Percentiles rank a stretch among this genome's conserved stretches.
These are phyloP conservation scores for Apiotrichum gracile DNA, from an alignment of 1,284 basidiomycete genomes.

Conservation along the genomic window DNA sequence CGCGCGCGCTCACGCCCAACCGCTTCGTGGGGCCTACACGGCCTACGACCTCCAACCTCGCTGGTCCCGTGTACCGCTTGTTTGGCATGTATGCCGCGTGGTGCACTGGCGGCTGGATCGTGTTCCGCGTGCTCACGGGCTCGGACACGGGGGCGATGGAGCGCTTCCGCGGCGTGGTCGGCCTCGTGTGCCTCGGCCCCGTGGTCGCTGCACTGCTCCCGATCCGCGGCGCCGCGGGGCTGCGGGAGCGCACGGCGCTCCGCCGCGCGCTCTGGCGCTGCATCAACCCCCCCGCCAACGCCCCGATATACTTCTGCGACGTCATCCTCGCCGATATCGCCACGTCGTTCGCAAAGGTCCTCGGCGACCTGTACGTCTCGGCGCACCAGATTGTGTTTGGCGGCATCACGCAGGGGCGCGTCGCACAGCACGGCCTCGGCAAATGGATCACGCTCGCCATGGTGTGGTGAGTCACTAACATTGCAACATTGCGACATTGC, in stretches of 20 bases:
- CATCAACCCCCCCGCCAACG: conserved; percentile 58
- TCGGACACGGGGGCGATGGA: conserved; percentile 59
- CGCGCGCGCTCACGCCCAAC: not conserved
- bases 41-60: conserved; percentile 38
- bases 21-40: not conserved
- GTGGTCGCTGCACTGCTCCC: conserved; percentile 60
- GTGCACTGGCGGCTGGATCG: conserved; percentile 59
- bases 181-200: conserved; percentile 58
- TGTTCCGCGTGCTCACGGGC: conserved; percentile 60
- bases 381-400: conserved; percentile 63
- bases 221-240: conserved; percentile 58
- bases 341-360: conserved; percentile 93
- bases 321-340: conserved; percentile 92
- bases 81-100: conserved; percentile 58
- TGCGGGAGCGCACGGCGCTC: conserved; percentile 65
- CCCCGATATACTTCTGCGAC: conserved; percentile 77
- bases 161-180: conserved; percentile 66
- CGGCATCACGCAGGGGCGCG: conserved; percentile 63
- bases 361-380: conserved; percentile 90
- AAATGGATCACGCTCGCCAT: conserved; percentile 73
- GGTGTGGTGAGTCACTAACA: conserved; percentile 63
- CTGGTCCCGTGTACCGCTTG: conserved; percentile 63
- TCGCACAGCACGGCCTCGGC: conserved; percentile 58
- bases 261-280: conserved; percentile 68
- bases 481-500: not conserved